A percentile compares a stretch with the other conserved stretches of the same genome.
These are phyloP conservation scores for Ogataea pignaliae DNA, from an alignment of 805 yeast genomes.

Conservation along the genomic window DNA sequence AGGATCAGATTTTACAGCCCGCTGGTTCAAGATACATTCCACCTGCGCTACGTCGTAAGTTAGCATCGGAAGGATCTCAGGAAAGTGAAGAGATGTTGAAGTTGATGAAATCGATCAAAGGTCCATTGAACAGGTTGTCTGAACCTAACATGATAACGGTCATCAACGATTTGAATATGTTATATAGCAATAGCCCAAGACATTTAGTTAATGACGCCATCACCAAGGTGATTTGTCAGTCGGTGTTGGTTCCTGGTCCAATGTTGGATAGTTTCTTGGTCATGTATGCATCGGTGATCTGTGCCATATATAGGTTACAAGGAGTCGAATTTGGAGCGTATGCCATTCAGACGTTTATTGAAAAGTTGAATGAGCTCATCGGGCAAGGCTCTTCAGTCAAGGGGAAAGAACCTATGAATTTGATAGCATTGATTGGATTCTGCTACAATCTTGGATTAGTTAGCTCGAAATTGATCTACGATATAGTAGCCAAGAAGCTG, in stretches of 20 bases:
- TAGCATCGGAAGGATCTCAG: conserved; percentile 32
- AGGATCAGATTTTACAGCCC: conserved; percentile 15
- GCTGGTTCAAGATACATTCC: conserved; percentile 62
- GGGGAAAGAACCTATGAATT: conserved; percentile 41
- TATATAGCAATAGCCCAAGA: conserved; percentile 67
- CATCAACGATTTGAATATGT: conserved; percentile 58
- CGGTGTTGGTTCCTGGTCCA: conserved; percentile 58
- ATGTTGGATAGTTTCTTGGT: conserved; percentile 75
- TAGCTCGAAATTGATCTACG: conserved; percentile 72
- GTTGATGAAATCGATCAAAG: conserved; percentile 64
- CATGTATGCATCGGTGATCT: conserved; percentile 71
- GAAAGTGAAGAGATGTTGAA: conserved; percentile 43
- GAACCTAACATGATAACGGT: conserved; percentile 77
- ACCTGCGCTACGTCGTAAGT: conserved; percentile 70
- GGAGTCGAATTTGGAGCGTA: conserved; percentile 91
- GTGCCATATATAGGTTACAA: conserved; percentile 68
- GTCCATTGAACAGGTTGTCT: conserved; percentile 82
- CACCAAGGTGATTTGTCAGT: conserved; percentile 57
- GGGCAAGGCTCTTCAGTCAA: conserved; percentile 21
- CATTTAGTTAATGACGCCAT: conserved; percentile 73
- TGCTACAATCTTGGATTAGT: conserved; percentile 75
- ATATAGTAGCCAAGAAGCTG: conserved; percentile 48
- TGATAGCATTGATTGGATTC: conserved; percentile 70
- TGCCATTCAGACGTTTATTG: conserved; percentile 77
- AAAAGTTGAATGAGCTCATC: conserved; percentile 48